phyloP scores from a whole-genome alignment of 108 stramenopile genomes.

The Pseudonitzschia delicatissima region DNA sequence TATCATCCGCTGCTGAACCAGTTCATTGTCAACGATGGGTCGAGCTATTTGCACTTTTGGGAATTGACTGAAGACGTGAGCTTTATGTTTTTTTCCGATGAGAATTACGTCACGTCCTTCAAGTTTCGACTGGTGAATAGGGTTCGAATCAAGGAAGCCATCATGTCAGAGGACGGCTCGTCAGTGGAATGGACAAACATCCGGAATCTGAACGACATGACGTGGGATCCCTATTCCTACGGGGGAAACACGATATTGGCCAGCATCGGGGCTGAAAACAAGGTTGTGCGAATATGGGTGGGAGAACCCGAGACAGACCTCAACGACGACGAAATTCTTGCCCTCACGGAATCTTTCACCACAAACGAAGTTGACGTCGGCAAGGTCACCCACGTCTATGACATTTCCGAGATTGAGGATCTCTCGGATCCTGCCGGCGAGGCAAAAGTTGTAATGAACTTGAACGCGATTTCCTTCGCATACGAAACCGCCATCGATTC shows the following conservation, averaged over 20 bases:
- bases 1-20: slow-evolving; percentile 53
- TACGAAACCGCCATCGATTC: not conserved
- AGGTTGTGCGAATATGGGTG: slow-evolving; percentile 1
- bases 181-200: not conserved
- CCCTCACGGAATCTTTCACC: not conserved
- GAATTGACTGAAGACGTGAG: slow-evolving; percentile 21
- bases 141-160: not conserved
- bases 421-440: not conserved
- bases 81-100: too few relatives aligned
- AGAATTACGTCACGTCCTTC: not conserved
- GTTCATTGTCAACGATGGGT: slow-evolving; percentile 81
- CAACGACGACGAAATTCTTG: not conserved
- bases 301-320: not conserved
- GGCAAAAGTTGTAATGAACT: not conserved
- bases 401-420: not conserved
- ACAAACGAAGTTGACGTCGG: not conserved
- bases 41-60: slow-evolving; percentile 71
- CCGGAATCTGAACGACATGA: not conserved
- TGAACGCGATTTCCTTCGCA: not conserved
- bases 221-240: slow-evolving; percentile 11
- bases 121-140: not conserved
- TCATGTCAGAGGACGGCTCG: not conserved
- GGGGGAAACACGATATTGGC: slow-evolving; percentile 9
- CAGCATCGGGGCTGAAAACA: not conserved
- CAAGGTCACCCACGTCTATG: not conserved